Percentiles rank a stretch among this genome's conserved stretches.
phyloP scores from a whole-genome alignment of 768 basidiomycete genomes.

The Tephrocybe sp. region DNA sequence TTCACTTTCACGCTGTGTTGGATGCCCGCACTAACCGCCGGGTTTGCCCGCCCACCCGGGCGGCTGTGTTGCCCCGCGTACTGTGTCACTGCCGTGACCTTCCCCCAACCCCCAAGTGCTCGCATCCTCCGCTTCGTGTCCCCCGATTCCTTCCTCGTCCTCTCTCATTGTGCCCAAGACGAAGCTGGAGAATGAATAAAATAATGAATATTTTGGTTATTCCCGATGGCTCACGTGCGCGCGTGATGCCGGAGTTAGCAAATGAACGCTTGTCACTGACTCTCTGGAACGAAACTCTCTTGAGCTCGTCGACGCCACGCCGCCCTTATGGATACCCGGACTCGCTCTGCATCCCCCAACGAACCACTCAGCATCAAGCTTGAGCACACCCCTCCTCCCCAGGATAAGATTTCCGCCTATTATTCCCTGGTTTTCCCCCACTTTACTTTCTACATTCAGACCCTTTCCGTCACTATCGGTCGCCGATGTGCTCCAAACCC shows the following conservation, averaged over 20 bases:
- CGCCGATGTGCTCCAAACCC: constrained; percentile 71
- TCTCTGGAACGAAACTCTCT: constrained; percentile 12
- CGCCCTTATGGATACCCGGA: constrained; percentile 41
- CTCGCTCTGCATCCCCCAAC: constrained; percentile 39
- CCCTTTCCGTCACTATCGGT: constrained; percentile 91
- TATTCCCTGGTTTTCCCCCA: constrained; percentile 92
- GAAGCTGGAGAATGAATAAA: not conserved
- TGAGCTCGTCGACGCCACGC: constrained; percentile 19
- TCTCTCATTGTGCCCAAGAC: too few species aligned
- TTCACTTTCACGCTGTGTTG: too few species aligned
- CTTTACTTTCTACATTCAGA: constrained; percentile 97
- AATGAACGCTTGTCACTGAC: constrained; percentile 16
- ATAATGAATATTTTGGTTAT: constrained; percentile 4
- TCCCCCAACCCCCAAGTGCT: too few species aligned
- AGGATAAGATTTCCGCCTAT: constrained; percentile 88
- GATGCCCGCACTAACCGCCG: too few species aligned
- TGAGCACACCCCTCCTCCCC: constrained; percentile 36
- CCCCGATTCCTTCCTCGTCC: too few species aligned
- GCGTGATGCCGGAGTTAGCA: constrained; percentile 10
- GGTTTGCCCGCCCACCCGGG: too few species aligned
- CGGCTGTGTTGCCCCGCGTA: too few species aligned
- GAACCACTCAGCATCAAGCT: constrained; percentile 25
- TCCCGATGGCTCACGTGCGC: constrained; percentile 14
- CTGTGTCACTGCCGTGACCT: too few species aligned
- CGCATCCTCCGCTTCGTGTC: too few species aligned